Percentiles rank a stretch among this genome's conserved stretches.
Conservation (phyloP, 2,329 filamentous ascomycete genomes). For the Oidium heveae region DNA sequence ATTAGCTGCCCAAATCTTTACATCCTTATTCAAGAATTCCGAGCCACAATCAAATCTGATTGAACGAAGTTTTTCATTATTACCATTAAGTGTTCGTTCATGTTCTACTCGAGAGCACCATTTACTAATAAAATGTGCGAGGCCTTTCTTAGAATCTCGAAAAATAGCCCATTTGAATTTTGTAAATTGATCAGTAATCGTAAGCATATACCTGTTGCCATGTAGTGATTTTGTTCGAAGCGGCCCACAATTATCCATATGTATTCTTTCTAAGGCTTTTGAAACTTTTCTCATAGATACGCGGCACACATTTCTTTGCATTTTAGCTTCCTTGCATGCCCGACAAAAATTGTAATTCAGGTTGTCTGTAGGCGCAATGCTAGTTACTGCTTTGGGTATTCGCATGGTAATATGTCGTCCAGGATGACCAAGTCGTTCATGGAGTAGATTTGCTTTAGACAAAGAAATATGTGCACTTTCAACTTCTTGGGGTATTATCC, state of each 20-base stretch:
- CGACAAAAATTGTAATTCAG: background rate
- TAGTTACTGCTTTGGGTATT: background rate
- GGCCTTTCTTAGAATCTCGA: background rate
- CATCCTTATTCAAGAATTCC: background rate
- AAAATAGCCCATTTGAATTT: too few relatives aligned
- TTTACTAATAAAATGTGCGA: background rate
- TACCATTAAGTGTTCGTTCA: background rate
- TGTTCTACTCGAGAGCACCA: background rate
- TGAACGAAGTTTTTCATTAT: background rate
- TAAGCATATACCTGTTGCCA: too few relatives aligned
- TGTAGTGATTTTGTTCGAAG: too few relatives aligned
- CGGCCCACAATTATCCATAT: too few relatives aligned
- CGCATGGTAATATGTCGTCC: background rate
- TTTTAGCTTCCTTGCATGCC: too few relatives aligned
- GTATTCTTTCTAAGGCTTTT: too few relatives aligned
- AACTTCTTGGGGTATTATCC: background rate
- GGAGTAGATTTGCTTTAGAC: background rate
- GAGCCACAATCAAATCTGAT: background rate
- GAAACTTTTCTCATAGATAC: background rate
- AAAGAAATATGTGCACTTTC: background rate
- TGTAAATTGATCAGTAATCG: too few relatives aligned
- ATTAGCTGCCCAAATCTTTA: background rate
- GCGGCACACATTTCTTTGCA: background rate
- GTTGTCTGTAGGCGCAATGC: background rate
- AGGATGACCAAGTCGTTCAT: background rate